Evolutionary conservation across 140 eudicot genomes (phyloP).

Genomic region (Senecio squalidus): DNA sequence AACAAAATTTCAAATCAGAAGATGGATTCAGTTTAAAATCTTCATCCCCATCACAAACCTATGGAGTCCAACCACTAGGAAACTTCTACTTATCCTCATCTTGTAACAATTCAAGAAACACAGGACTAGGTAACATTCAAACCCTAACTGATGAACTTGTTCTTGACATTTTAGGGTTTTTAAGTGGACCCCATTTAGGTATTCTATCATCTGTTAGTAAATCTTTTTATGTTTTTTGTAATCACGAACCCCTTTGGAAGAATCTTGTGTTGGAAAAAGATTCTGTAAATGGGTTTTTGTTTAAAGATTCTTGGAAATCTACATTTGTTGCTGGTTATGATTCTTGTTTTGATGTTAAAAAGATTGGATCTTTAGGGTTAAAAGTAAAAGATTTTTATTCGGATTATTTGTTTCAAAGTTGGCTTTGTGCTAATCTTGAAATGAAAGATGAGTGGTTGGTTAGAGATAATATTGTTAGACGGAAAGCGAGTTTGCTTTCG

Average conservation of each 20-base stretch:
- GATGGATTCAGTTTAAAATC: constrained; percentile 66
- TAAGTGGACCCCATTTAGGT: constrained; percentile 67
- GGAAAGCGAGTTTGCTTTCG: constrained; percentile 74
- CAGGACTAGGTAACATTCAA: constrained; percentile 84
- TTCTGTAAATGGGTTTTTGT: constrained; percentile 42
- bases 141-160: constrained; percentile 83
- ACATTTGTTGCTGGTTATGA: constrained; percentile 43
- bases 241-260: constrained; percentile 96
- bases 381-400: constrained; percentile 76
- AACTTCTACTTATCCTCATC: constrained; percentile 57
- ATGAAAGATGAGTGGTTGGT: constrained; percentile 85
- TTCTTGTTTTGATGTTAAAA: constrained; percentile 29
- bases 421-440: constrained; percentile 98
- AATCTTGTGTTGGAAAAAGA: constrained; percentile 74
- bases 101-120: constrained; percentile 68
- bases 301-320: constrained; percentile 67
- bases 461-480: constrained; percentile 70
- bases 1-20: constrained; percentile 32
- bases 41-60: constrained; percentile 46
- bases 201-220: constrained; percentile 73
- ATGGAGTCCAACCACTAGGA: constrained; percentile 88
- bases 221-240: constrained; percentile 74
- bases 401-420: constrained; percentile 94
- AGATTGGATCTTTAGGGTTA: constrained; percentile 39
- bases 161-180: constrained; percentile 75